phyloP scores from a whole-genome alignment of 2,329 filamentous ascomycete genomes.

The Diaporthe citri region DNA sequence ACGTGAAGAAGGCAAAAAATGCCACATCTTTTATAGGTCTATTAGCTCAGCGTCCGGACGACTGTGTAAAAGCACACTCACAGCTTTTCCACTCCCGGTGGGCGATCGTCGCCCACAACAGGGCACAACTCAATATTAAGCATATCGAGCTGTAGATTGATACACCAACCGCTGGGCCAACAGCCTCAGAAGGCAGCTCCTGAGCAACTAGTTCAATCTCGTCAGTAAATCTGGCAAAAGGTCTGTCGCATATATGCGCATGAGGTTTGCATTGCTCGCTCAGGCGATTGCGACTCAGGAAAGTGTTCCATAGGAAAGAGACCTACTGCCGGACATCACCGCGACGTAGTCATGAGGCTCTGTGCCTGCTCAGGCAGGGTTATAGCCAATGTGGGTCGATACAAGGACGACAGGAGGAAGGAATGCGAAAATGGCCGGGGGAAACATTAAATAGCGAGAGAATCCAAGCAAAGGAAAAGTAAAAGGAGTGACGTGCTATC shows the following conservation, averaged over 20 bases:
- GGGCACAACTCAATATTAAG: constrained; percentile 26
- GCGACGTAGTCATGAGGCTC: constrained; percentile 12
- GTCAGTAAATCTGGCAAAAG: background rate
- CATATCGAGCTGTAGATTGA: constrained; percentile 38
- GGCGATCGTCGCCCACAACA: constrained; percentile 37
- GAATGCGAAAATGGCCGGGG: background rate
- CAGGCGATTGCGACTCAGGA: background rate
- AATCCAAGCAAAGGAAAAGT: background rate
- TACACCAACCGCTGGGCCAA: constrained; percentile 35
- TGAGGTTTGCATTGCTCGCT: background rate
- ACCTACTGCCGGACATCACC: constrained; percentile 35
- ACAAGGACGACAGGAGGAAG: background rate
- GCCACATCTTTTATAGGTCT: constrained; percentile 53
- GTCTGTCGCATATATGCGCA: background rate
- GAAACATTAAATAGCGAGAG: constrained; percentile 5
- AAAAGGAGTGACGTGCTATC: constrained; percentile 1
- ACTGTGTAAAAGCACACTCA: constrained; percentile 45
- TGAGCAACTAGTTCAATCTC: background rate
- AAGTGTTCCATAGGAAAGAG: background rate
- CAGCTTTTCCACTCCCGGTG: constrained; percentile 54
- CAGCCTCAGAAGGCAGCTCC: constrained; percentile 36
- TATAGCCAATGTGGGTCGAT: constrained; percentile 18
- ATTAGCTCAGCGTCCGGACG: constrained; percentile 28
- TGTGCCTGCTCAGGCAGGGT: constrained; percentile 27
- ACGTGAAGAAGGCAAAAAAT: constrained; percentile 53